phyloP scores from a whole-genome alignment of 805 yeast species.

The Clavispora santaluciae region DNA sequence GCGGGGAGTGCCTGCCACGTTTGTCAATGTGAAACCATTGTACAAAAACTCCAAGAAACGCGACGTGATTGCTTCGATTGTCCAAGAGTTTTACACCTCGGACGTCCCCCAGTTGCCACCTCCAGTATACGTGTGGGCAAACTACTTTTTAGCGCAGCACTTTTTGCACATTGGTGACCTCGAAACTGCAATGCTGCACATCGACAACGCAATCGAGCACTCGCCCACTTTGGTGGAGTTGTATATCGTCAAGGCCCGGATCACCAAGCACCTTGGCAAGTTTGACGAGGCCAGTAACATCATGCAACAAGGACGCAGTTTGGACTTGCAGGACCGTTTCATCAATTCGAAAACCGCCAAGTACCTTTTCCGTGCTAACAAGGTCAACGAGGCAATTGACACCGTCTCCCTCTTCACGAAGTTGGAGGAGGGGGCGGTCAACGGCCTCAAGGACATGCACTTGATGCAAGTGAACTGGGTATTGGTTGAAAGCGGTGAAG shows the following conservation, averaged over 20 bases:
- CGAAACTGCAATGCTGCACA: slow-evolving; percentile 47
- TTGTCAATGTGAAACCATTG: slow-evolving; percentile 78
- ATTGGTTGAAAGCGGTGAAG: slow-evolving; percentile 76
- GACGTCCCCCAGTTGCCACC: slow-evolving; percentile 33
- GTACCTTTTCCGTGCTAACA: slow-evolving; percentile 72
- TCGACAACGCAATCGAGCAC: slow-evolving; percentile 61
- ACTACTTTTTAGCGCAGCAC: slow-evolving; percentile 77
- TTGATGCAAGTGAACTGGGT: slow-evolving; percentile 92
- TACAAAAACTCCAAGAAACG: slow-evolving; percentile 43
- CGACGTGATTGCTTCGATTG: slow-evolving; percentile 50
- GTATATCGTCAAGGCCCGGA: slow-evolving; percentile 73
- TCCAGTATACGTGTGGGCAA: slow-evolving; percentile 59
- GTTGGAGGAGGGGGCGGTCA: slow-evolving; percentile 66
- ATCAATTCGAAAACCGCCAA: slow-evolving; percentile 85
- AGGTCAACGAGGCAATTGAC: slow-evolving; percentile 68
- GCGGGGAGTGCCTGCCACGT: slow-evolving; percentile 87
- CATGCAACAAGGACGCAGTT: slow-evolving; percentile 64
- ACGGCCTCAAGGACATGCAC: slow-evolving; percentile 83
- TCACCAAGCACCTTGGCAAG: slow-evolving; percentile 69
- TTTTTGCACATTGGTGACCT: slow-evolving; percentile 53
- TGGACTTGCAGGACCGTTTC: slow-evolving; percentile 88
- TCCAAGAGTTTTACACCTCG: slow-evolving; percentile 40
- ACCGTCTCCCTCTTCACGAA: slow-evolving; percentile 77
- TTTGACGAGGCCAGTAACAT: slow-evolving; percentile 55
- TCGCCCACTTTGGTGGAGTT: slow-evolving; percentile 85